phyloP scores from a whole-genome alignment of 345 rosid genomes.

The Arabidopsis thaliana region DNA sequence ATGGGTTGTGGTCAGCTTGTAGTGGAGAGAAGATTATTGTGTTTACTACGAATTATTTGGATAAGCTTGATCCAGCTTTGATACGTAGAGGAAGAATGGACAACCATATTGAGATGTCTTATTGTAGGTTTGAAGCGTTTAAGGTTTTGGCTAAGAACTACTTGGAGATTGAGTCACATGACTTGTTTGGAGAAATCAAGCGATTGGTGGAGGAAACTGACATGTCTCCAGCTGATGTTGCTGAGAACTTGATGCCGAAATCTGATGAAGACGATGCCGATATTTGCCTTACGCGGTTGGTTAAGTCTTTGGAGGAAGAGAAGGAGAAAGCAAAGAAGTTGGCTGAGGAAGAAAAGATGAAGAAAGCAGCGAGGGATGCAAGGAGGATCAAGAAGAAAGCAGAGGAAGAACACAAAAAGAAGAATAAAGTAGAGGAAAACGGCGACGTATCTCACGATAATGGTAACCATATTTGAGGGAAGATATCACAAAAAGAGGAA shows the following conservation, averaged over 20 bases:
- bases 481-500: no score
- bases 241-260: conserved; percentile 51
- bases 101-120: conserved; percentile 47
- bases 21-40: conserved; percentile 49
- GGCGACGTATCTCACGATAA: not conserved
- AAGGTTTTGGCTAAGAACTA: conserved; percentile 54
- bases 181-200: conserved; percentile 29
- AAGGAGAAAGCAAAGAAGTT: conserved; percentile 38
- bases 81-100: conserved; percentile 56
- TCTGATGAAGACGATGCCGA: conserved; percentile 35
- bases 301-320: conserved; percentile 42
- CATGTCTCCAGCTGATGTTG: conserved; percentile 54
- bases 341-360: conserved; percentile 29
- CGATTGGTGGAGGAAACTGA: conserved; percentile 31
- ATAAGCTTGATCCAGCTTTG: conserved; percentile 50
- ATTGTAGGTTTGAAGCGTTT: conserved; percentile 49
- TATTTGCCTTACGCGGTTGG: conserved; percentile 43
- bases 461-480: not conserved
- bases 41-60: conserved; percentile 51
- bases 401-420: conserved; percentile 11
- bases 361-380: conserved; percentile 10
- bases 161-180: conserved; percentile 42
- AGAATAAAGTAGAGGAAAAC: not conserved
- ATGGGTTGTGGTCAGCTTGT: conserved; percentile 55
- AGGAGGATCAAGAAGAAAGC: conserved; percentile 6